These are phyloP conservation scores for Globisporangium iwayamae DNA, from an alignment of 352 stramenopile species.

Conservation along the genomic window DNA sequence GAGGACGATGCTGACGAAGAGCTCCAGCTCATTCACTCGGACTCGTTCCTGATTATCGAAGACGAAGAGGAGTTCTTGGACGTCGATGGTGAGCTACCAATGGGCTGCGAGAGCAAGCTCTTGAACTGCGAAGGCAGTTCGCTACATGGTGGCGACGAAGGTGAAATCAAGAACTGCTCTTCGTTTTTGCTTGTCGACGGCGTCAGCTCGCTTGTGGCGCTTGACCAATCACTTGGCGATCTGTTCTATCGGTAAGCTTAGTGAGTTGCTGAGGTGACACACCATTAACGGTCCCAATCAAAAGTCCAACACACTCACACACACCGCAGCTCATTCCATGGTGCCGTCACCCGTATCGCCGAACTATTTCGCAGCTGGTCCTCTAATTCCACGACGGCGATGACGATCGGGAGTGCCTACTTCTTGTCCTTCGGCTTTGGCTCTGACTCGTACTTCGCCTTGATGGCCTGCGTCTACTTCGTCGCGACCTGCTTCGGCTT, in stretches of 20 bases:
- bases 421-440: not conserved
- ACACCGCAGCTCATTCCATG: not conserved
- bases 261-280: not conserved
- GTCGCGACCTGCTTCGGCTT: conserved; percentile 10
- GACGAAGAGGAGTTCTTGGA: not conserved
- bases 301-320: not conserved
- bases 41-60: conserved; percentile 1
- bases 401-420: not conserved
- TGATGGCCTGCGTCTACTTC: conserved; percentile 3
- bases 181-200: conserved; percentile 31
- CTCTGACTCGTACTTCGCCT: conserved; percentile 6
- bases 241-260: conserved; percentile 15
- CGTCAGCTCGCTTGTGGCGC: conserved; percentile 25
- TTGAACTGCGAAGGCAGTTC: conserved; percentile 7
- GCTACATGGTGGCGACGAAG: not conserved
- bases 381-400: not conserved
- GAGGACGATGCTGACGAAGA: not conserved
- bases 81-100: conserved; percentile 17
- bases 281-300: too few relatives aligned
- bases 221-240: conserved; percentile 17
- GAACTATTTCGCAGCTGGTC: not conserved
- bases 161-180: conserved; percentile 23
- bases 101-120: conserved; percentile 27
- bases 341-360: not conserved
- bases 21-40: not conserved